Base-by-base conservation (phyloP, 2,329 filamentous ascomycete genomes). In the Atkinsonella hypoxylon region DNA sequence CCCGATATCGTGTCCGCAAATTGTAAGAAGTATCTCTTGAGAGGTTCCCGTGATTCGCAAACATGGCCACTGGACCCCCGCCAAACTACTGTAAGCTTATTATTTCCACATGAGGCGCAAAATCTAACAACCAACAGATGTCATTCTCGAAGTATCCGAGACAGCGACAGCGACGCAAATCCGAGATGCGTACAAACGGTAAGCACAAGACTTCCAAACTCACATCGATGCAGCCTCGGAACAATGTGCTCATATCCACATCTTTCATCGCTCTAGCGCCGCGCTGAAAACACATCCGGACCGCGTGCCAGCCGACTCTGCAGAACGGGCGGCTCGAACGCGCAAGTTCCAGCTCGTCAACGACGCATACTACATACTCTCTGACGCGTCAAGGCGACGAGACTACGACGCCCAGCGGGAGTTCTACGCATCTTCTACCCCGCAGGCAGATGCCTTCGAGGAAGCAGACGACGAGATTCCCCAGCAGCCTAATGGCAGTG, bases 261-360 rank as follows among this genome's bases (percentile, higher is more conserved):
- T 5, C 4, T 38, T 18, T 38, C 6, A 18, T 50, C 40, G 18
- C 20, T 3, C 2, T 62, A 89, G 86, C 64, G 87, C 87, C 60
- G 91, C 91, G 5, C 75, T 97, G 44, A 95, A 93, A 69, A 89
- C 87, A 56, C 91, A 97, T 66, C 91, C 91, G 1, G 93, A 98
- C 66, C 87, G 93, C 53, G 89, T 98, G 40, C 77, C 89, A 30
- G 71, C 79, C 57, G 82, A 89, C 68, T 91, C 89, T 5, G 88
- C 90, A 38, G 89, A 97, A 59, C 87, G 91, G 56, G 68, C 81
- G 20, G 68, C 79, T 12, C 86, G 90, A 61, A 98, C 93, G 6
- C 87, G 86, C 62, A 84, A 84, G 64, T 95, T 95, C 72, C 89
- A 95, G 67, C 80, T 87, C 57, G 87, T 95, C 61, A 95, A 94